These are phyloP conservation scores for Backusella tuberculispora DNA, from an alignment of 192 early-diverging fungal species.

Conservation along the genomic window DNA sequence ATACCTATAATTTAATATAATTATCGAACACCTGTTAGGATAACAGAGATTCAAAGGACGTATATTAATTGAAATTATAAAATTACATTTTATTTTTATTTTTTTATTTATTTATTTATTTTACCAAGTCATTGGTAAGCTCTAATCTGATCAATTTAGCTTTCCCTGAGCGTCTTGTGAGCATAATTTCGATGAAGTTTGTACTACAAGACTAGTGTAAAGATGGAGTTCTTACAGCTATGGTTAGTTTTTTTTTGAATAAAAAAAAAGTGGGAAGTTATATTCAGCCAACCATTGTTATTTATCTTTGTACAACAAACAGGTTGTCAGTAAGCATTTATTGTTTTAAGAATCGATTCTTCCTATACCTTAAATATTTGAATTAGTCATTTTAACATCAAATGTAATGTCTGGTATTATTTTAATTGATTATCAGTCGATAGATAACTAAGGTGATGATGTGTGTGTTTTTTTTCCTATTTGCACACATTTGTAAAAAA, in stretches of 20 bases:
- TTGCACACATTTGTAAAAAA: not conserved
- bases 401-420: too few species aligned
- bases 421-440: too few species aligned
- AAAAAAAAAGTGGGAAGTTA: not conserved
- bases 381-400: not conserved
- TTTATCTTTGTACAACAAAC: not conserved
- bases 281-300: not conserved
- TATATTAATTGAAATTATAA: too few species aligned
- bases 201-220: not conserved
- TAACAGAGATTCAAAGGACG: too few species aligned
- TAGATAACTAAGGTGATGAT: too few species aligned
- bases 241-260: too few species aligned
- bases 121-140: not conserved
- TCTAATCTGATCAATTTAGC: not conserved
- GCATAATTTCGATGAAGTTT: not conserved
- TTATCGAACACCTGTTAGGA: too few species aligned
- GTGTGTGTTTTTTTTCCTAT: not conserved
- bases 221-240: too few species aligned
- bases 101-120: not conserved
- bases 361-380: not conserved
- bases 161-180: not conserved
- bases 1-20: too few species aligned
- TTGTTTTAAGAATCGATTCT: not conserved
- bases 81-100: too few species aligned
- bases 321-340: not conserved